These are phyloP conservation scores for Macrophomina tecta DNA, from an alignment of 2,329 filamentous ascomycete species.

Conservation along the genomic window DNA sequence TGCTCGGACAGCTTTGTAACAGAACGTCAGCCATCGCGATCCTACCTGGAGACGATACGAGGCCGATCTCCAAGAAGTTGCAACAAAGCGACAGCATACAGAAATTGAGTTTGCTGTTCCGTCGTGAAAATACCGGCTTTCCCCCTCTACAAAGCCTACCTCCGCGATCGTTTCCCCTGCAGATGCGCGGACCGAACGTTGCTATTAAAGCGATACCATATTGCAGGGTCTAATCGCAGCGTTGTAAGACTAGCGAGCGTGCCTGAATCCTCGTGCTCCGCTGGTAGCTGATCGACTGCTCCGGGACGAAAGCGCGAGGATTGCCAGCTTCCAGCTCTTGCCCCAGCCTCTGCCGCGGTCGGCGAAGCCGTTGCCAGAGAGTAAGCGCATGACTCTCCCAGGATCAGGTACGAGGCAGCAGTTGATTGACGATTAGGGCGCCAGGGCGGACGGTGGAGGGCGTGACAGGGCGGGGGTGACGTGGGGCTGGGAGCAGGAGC, in stretches of 20 bases:
- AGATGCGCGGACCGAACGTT: too few relatives aligned
- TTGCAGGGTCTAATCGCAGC: too few relatives aligned
- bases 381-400: neutral
- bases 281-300: neutral
- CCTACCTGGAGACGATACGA: neutral
- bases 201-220: too few relatives aligned
- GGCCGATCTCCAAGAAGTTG: neutral
- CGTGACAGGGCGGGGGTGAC: conserved; percentile 21
- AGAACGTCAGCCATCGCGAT: neutral
- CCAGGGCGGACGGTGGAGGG: neutral
- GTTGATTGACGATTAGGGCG: conserved; percentile 10
- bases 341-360: neutral
- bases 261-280: neutral
- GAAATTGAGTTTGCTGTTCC: too few relatives aligned
- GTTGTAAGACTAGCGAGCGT: neutral
- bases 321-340: neutral
- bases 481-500: conserved; percentile 5
- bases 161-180: too few relatives aligned
- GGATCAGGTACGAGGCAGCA: neutral
- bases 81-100: too few relatives aligned
- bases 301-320: too few relatives aligned
- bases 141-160: too few relatives aligned
- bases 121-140: too few relatives aligned
- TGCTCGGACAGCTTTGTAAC: neutral
- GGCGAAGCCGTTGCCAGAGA: neutral